Evolutionary conservation across 108 stramenopile genomes (phyloP).

Genomic region (Mayamaea pseudoterrestris): DNA sequence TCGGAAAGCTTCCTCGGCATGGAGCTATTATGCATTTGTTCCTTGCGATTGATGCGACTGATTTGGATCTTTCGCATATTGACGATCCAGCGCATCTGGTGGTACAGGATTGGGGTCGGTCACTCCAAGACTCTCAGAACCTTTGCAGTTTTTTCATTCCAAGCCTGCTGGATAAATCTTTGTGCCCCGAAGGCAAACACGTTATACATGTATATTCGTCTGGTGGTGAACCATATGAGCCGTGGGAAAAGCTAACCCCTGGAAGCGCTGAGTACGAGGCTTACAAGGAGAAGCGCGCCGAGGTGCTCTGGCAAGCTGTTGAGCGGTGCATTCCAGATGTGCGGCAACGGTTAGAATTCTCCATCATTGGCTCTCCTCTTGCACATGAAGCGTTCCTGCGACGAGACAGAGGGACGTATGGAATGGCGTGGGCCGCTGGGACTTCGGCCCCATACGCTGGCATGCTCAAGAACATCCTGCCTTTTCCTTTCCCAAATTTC

Average conservation of each 20-base stretch:
- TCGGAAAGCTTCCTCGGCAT: slow-evolving; percentile 75
- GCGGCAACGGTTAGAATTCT: slow-evolving; percentile 78
- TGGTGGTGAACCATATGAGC: slow-evolving; percentile 90
- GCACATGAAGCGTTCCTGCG: slow-evolving; percentile 93
- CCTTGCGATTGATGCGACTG: slow-evolving; percentile 73
- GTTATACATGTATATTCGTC: slow-evolving; percentile 91
- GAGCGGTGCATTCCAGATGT: slow-evolving; percentile 91
- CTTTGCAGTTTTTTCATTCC: slow-evolving; percentile 87
- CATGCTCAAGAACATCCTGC: slow-evolving; percentile 49
- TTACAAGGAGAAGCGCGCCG: slow-evolving; percentile 84
- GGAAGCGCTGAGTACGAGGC: slow-evolving; percentile 79
- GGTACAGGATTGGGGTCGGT: slow-evolving; percentile 84
- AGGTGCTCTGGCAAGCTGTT: slow-evolving; percentile 81
- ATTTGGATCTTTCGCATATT: slow-evolving; percentile 70
- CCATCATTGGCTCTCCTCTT: slow-evolving; percentile 86
- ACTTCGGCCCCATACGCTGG: slow-evolving; percentile 83
- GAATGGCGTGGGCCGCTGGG: slow-evolving; percentile 92
- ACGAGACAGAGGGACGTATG: slow-evolving; percentile 84
- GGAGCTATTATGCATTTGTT: slow-evolving; percentile 85
- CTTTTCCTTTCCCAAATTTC: slow-evolving; percentile 85
- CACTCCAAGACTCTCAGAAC: slow-evolving; percentile 85
- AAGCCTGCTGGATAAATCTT: slow-evolving; percentile 72
- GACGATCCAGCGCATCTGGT: slow-evolving; percentile 86
- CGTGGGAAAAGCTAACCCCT: slow-evolving; percentile 87
- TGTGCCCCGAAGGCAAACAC: slow-evolving; percentile 90